Evolutionary conservation across 768 basidiomycete genomes (phyloP).

Genomic region (Trametes maxima): DNA sequence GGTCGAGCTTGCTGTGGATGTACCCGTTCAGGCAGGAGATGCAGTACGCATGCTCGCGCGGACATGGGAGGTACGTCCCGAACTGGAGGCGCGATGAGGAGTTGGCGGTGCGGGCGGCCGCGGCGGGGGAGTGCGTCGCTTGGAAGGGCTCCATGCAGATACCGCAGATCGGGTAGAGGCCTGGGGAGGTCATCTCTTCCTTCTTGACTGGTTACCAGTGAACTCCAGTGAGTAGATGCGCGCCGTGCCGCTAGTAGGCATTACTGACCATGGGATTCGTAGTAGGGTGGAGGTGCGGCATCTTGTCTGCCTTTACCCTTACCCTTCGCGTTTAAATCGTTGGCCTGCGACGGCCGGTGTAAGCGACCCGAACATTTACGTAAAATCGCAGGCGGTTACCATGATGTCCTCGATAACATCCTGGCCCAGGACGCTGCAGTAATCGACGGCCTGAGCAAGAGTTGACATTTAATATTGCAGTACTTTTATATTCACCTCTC

Average conservation of each 20-base stretch:
- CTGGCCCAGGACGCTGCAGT: conserved; percentile 32
- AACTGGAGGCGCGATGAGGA: conserved; percentile 39
- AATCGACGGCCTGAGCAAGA: background rate
- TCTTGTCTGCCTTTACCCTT: conserved; percentile 21
- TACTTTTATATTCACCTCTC: conserved; percentile 30
- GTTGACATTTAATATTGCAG: background rate
- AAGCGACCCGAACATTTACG: background rate
- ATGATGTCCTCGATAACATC: conserved; percentile 32
- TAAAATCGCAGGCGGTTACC: conserved; percentile 15
- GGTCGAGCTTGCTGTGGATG: conserved; percentile 40
- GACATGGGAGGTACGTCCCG: conserved; percentile 40
- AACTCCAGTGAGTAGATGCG: background rate
- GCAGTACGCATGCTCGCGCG: conserved; percentile 39
- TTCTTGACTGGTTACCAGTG: background rate
- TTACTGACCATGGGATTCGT: background rate
- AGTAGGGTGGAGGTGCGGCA: background rate
- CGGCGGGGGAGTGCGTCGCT: conserved; percentile 36
- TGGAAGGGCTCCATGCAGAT: conserved; percentile 45
- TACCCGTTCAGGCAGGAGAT: conserved; percentile 38
- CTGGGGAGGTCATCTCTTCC: background rate
- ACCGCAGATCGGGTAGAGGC: conserved; percentile 35
- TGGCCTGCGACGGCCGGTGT: conserved; percentile 24
- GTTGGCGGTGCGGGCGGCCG: conserved; percentile 38
- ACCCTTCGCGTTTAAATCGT: conserved; percentile 35
- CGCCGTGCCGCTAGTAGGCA: too few relatives aligned